Base-by-base conservation (phyloP, 1,284 basidiomycete genomes). In the Fomitiporia mediterranea region DNA sequence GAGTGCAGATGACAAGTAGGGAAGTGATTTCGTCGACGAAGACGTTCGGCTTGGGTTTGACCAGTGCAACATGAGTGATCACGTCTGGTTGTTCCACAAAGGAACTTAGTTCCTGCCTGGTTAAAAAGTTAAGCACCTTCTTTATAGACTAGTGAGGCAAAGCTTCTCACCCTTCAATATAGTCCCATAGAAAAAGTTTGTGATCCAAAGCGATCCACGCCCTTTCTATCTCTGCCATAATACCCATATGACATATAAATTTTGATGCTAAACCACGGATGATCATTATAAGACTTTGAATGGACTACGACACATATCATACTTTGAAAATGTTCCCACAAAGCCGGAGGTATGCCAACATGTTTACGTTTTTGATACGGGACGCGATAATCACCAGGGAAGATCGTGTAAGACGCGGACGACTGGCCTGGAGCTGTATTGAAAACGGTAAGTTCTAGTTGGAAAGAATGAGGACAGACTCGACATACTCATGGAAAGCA, bases 161-260 rank as follows among this genome's bases (percentile, higher is more conserved):
- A n/a, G 11, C 15, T 32, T 77, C 84, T 60, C 65, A 93, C 87
- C 91, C 91, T 66, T 97, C 91, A 50, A 86, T 75, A 70, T 98
- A 99, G 71, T 98, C 93, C 97, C 97, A 99, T 27, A 99, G 75
- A 67, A 97, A 94, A 39, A 99, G 77, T 65, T 92, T 91, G 70
- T 96, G 88, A 74, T 98, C 94, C 60, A 98, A 89, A 8, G 92
- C 88, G 63, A 98, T 91, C 93, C 95, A 99, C 0, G 92, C 95
- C 50, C 94, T 82, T 63, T 94, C 92, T 61, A 99, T 92, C 64
- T 95, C 91, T 30, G 94, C 87, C 67, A 99, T 84, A 55, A 99
- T 72, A 8, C 96, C 96, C 89, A 97, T 94, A 56, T 73, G 71
- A 40, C 48, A 59, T 21, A 53, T 34, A 39, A 53, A 52, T 44